Evolutionary conservation across 2,329 filamentous ascomycete species (phyloP).

Genomic region (Pyrenophora teres): DNA sequence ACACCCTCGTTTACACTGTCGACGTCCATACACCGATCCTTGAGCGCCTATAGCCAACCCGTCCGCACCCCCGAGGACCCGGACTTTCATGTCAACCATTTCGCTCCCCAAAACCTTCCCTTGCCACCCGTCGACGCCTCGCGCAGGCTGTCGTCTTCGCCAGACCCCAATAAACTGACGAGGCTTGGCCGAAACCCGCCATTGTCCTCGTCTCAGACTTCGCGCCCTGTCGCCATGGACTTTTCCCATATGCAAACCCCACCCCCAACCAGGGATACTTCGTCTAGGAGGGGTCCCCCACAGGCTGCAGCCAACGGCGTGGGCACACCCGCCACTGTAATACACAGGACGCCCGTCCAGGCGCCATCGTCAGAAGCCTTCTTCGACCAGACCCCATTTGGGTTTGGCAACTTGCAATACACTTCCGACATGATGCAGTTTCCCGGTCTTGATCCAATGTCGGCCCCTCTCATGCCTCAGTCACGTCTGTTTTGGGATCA

Average conservation of each 20-base stretch:
- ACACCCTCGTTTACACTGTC: conserved; percentile 49
- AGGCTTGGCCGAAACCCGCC: conserved; percentile 10
- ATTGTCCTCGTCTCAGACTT: conserved; percentile 21
- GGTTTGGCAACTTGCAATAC: conserved; percentile 60
- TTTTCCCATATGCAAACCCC: conserved; percentile 63
- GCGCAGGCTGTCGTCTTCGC: conserved; percentile 63
- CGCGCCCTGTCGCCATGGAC: conserved; percentile 45
- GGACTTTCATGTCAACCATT: conserved; percentile 65
- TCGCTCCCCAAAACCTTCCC: conserved; percentile 59
- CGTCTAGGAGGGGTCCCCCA: conserved; percentile 54
- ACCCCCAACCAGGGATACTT: conserved; percentile 62
- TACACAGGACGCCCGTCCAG: conserved; percentile 48
- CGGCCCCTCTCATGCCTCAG: conserved; percentile 63
- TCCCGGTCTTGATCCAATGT: conserved; percentile 56
- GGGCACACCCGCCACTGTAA: conserved; percentile 47
- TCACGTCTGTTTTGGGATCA: conserved; percentile 48
- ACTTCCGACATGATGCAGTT: conserved; percentile 63
- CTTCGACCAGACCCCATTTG: conserved; percentile 48
- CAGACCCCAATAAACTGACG: conserved; percentile 48
- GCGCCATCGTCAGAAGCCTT: conserved; percentile 32
- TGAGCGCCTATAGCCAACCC: conserved; percentile 43
- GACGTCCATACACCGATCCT: conserved; percentile 42
- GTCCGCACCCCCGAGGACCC: conserved; percentile 47
- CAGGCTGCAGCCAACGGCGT: conserved; percentile 35
- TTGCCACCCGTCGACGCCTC: conserved; percentile 66